Evolutionary conservation across 768 basidiomycete genomes (phyloP).

Genomic region (Russula sp.): DNA sequence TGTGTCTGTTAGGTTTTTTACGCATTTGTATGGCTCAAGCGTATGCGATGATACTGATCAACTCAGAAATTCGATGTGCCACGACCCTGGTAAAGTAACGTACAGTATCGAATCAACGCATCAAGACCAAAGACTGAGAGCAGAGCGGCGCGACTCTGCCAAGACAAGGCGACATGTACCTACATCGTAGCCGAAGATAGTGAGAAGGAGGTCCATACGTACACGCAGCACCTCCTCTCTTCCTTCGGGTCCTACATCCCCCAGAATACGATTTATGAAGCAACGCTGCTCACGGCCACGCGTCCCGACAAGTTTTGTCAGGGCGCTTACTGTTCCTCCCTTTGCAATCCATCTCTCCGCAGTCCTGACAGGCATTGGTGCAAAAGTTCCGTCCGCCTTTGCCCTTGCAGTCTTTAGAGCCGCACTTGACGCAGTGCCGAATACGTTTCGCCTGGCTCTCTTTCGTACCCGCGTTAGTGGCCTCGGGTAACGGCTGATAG

Average conservation of each 20-base stretch:
- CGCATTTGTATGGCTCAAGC: background rate
- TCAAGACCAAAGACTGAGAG: background rate
- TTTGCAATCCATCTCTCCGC: conserved; percentile 71
- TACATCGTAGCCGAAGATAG: background rate
- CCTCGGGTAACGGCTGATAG: conserved; percentile 24
- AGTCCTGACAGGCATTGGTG: conserved; percentile 70
- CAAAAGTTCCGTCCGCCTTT: conserved; percentile 75
- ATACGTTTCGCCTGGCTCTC: conserved; percentile 49
- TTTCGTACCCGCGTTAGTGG: conserved; percentile 9
- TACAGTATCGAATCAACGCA: background rate
- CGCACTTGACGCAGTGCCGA: conserved; percentile 80
- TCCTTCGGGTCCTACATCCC: background rate
- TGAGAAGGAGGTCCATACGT: background rate
- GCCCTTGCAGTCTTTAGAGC: conserved; percentile 73
- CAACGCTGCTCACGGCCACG: conserved; percentile 31
- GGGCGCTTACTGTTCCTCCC: conserved; percentile 73
- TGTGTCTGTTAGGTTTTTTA: background rate
- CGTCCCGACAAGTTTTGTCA: conserved; percentile 64
- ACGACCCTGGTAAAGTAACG: background rate
- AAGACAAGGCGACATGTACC: background rate
- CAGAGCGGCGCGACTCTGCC: background rate
- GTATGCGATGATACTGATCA: background rate
- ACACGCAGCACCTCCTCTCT: background rate
- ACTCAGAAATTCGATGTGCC: background rate
- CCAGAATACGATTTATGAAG: no score